phyloP scores from a whole-genome alignment of 768 basidiomycete genomes.

The Naganishia kalamii region DNA sequence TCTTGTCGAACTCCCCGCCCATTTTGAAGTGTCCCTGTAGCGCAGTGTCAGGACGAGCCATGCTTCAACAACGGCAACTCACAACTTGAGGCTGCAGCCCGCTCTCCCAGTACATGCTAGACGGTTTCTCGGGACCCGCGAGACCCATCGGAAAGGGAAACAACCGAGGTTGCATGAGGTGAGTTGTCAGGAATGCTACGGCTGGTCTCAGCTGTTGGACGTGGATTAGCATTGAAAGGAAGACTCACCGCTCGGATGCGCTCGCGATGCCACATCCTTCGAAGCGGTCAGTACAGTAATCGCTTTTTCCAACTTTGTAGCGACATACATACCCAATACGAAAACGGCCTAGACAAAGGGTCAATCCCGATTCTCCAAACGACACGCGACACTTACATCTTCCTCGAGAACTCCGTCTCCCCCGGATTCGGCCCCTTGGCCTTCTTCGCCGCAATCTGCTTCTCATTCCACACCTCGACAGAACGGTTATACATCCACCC shows the following conservation, averaged over 20 bases:
- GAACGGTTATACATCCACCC: constrained; percentile 13
- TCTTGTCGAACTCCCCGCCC: constrained; percentile 20
- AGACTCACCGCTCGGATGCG: constrained; percentile 24
- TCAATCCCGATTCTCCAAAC: neutral
- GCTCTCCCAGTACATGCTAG: constrained; percentile 23
- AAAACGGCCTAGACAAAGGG: constrained; percentile 16
- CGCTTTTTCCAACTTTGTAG: too few relatives aligned
- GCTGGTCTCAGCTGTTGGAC: neutral
- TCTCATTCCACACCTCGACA: constrained; percentile 25
- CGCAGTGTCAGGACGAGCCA: neutral
- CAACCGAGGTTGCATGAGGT: constrained; percentile 15
- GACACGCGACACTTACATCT: constrained; percentile 13
- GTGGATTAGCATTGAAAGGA: too few relatives aligned
- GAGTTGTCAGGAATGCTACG: constrained; percentile 19
- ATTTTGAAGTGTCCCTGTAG: constrained; percentile 20
- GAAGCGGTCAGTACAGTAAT: neutral
- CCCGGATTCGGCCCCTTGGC: constrained; percentile 20
- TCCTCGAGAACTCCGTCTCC: constrained; percentile 22
- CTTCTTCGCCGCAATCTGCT: constrained; percentile 17
- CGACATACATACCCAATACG: constrained; percentile 19
- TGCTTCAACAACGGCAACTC: neutral
- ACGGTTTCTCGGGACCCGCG: constrained; percentile 16
- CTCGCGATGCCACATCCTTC: constrained; percentile 22
- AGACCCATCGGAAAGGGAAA: constrained; percentile 26
- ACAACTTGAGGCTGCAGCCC: constrained; percentile 24